Percentiles rank a stretch among this genome's conserved stretches.
Evolutionary conservation across 345 rosid genomes (phyloP).

Genomic region (Camelina hispida): DNA sequence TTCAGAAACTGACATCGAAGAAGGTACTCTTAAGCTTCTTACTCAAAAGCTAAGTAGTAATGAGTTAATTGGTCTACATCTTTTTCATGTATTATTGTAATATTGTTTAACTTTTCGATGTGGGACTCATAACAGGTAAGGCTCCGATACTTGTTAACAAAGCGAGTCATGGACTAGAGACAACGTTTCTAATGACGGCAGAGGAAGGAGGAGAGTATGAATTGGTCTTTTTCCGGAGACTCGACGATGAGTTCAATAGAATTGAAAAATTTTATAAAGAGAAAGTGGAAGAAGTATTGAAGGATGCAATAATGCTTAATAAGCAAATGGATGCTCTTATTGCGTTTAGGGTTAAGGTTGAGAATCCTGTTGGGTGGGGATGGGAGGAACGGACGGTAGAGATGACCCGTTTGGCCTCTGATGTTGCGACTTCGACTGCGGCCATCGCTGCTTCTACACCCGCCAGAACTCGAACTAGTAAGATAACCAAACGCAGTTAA

Average conservation of each 20-base stretch:
- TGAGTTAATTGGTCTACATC: not conserved
- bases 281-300: slow-evolving; percentile 62
- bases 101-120: not conserved
- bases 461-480: slow-evolving; percentile 53
- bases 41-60: not conserved
- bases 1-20: slow-evolving; percentile 43
- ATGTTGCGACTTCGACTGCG: slow-evolving; percentile 30
- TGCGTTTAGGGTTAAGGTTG: slow-evolving; percentile 56
- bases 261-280: slow-evolving; percentile 56
- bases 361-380: slow-evolving; percentile 54
- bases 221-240: slow-evolving; percentile 60
- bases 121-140: not conserved
- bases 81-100: not conserved
- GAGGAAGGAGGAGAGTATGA: slow-evolving; percentile 73
- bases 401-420: slow-evolving; percentile 42
- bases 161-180: slow-evolving; percentile 47
- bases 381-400: slow-evolving; percentile 55
- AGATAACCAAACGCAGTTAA: slow-evolving; percentile 1
- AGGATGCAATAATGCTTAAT: slow-evolving; percentile 55
- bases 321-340: slow-evolving; percentile 72
- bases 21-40: slow-evolving; percentile 10
- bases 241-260: slow-evolving; percentile 67
- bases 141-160: slow-evolving; percentile 51
- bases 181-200: slow-evolving; percentile 52
- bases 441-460: slow-evolving; percentile 52